Percentiles rank a stretch among this genome's conserved stretches.
Conservation (phyloP, 2,329 filamentous ascomycete species). For the Rhexocercosporidium sp. region DNA sequence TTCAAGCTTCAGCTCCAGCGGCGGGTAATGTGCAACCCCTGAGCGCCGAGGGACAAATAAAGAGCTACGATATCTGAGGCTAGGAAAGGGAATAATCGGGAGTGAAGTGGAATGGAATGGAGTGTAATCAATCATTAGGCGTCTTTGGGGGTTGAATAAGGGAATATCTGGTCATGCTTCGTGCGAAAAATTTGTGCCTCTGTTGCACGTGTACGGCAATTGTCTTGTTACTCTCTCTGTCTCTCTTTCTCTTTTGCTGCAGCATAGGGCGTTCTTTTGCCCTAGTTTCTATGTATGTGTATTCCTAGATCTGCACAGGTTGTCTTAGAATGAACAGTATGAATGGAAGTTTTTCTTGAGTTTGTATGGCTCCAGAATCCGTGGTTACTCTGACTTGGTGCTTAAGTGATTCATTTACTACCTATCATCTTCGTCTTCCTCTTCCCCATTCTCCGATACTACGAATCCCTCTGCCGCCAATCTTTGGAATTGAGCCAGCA, state of each 20-base stretch:
- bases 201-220: slow-evolving; percentile 20
- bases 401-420: background rate
- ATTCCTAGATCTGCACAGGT: slow-evolving; percentile 28
- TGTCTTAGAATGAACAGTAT: slow-evolving; percentile 21
- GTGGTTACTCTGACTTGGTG: too few species aligned
- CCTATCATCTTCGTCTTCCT: background rate
- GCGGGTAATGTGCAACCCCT: slow-evolving; percentile 57
- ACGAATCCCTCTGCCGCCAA: background rate
- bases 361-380: background rate
- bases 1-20: slow-evolving; percentile 51
- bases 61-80: slow-evolving; percentile 46
- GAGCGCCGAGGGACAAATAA: slow-evolving; percentile 59
- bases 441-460: background rate
- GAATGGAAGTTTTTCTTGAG: background rate
- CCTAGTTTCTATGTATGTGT: slow-evolving; percentile 27
- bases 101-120: slow-evolving; percentile 14
- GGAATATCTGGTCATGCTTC: slow-evolving; percentile 23
- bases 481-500: too few species aligned
- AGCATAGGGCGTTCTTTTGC: slow-evolving; percentile 13
- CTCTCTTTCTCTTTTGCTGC: slow-evolving; percentile 22
- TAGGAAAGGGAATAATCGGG: background rate
- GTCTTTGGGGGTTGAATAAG: slow-evolving; percentile 39
- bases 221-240: slow-evolving; percentile 6
- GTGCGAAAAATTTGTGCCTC: slow-evolving; percentile 27
- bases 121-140: slow-evolving; percentile 33